phyloP scores from a whole-genome alignment of 495 filamentous ascomycete genomes.

The Delitschia confertaspora region DNA sequence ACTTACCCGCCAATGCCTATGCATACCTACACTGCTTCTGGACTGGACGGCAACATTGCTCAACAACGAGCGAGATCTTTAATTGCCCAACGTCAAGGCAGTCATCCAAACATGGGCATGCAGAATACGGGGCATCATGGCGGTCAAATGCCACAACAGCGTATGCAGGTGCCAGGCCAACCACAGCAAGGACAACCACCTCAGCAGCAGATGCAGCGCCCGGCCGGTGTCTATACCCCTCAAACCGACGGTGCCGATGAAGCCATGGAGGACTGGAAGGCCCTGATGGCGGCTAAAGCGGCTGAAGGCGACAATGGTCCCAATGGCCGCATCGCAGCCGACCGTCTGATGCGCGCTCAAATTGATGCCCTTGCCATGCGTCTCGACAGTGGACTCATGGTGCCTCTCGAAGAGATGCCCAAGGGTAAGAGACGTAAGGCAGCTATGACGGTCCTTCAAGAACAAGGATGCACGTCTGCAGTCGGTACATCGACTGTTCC shows the following conservation, averaged over 20 bases:
- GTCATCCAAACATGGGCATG: constrained; percentile 17
- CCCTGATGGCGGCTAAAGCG: constrained; percentile 45
- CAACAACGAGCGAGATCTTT: constrained; percentile 52
- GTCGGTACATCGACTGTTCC: constrained; percentile 9
- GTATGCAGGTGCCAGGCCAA: constrained; percentile 39
- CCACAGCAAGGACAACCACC: constrained; percentile 35
- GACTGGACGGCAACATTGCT: constrained; percentile 44
- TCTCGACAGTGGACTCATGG: constrained; percentile 75
- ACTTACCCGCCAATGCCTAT: constrained; percentile 17
- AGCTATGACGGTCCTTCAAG: constrained; percentile 26
- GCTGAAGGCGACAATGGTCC: constrained; percentile 40
- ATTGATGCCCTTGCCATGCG: constrained; percentile 57
- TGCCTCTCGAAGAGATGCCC: constrained; percentile 45
- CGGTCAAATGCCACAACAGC: constrained; percentile 11
- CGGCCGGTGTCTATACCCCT: constrained; percentile 31
- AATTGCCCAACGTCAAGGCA: constrained; percentile 44
- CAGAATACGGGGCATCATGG: constrained; percentile 32
- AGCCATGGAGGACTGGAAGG: constrained; percentile 47
- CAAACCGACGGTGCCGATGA: constrained; percentile 70
- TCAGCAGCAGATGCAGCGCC: constrained; percentile 37
- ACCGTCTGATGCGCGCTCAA: constrained; percentile 53
- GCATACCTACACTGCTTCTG: constrained; percentile 33
- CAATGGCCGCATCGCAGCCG: constrained; percentile 45
- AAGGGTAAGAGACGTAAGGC: constrained; percentile 33
- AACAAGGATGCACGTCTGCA: constrained; percentile 6